Evolutionary conservation across 352 stramenopile species (phyloP), one percentile per base, ranked within the genome.

Genomic region (Phytophthora syringae): DNA sequence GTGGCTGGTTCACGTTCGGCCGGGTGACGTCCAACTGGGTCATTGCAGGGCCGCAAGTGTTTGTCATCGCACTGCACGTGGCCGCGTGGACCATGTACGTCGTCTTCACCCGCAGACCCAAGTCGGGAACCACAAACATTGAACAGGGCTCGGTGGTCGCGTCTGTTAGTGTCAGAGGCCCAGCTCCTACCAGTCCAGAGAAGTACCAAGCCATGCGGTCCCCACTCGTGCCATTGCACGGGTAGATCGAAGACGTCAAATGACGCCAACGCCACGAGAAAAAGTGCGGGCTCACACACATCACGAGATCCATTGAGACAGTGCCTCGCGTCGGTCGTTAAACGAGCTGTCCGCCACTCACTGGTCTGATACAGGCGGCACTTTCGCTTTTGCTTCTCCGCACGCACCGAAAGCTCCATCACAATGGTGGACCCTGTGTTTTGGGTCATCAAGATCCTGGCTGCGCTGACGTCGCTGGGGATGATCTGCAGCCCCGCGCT

Each of bases 1-100:
- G 72, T 10, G 67, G 74, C 20, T 89, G 80, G 80, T 70, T 86
- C 49, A 72, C 70, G 13, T 87, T 85, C 59, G 71, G 63, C n/a
- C 45, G 44, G 6, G 54, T 89, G 45, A 77, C 69, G n/a, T 61
- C 56, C 21, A 76, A 85, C 53, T 86, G 73, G 78, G 73, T 89
- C 67, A 82, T 89, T 42, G 74, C 79, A 20, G 68, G 59, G 7
- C 75, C 80, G 0, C 81, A 85, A 61, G 63, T 67, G 11, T 71
- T 85, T 34, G 77, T 78, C 57, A 72, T 81, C 37, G 43, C 67
- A 24, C 54, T 84, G 5, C 60, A 80, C 52, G 40, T 68, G 34
- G 50, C 64, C 30, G 68, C 71, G 16, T 70, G 72, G 52, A 70
- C 21, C 30, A 73, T 77, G 54, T 80, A 73, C 64, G 27, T 73